Conservation (phyloP, 78 protist genomes). For the Bigelowiella natans region DNA sequence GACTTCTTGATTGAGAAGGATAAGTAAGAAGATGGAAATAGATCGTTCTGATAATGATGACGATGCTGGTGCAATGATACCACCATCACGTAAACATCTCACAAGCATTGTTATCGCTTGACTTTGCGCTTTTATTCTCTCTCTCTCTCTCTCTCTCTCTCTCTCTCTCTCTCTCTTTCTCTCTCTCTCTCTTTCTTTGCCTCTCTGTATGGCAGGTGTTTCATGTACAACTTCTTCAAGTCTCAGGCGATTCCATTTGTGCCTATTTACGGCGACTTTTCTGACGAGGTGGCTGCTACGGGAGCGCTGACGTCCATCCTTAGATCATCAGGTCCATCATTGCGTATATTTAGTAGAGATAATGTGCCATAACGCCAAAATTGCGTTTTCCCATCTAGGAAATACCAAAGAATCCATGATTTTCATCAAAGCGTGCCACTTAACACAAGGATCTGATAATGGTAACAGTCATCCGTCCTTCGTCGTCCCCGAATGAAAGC, state of each 20-base stretch:
- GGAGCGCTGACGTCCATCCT: neutral
- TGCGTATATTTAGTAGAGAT: too few species aligned
- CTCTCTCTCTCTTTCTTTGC: neutral
- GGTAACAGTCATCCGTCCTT: too few species aligned
- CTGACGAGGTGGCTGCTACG: neutral
- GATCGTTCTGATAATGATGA: too few species aligned
- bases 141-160: neutral
- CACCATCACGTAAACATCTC: too few species aligned
- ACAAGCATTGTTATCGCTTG: neutral
- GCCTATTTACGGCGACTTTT: neutral
- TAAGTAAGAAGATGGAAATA: too few species aligned
- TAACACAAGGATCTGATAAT: neutral
- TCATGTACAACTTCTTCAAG: neutral
- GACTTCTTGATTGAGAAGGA: neutral
- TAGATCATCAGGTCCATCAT: neutral
- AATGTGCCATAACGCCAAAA: neutral
- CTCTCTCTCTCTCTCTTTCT: neutral
- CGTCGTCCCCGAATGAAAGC: too few species aligned
- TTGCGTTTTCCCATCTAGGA: neutral
- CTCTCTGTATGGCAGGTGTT: neutral
- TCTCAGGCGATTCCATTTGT: neutral
- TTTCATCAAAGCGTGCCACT: neutral
- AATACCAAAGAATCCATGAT: neutral
- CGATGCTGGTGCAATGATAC: too few species aligned
- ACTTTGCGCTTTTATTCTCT: neutral